Base-by-base conservation (phyloP, 2,329 filamentous ascomycete genomes). In the Erysiphe pulchra region DNA sequence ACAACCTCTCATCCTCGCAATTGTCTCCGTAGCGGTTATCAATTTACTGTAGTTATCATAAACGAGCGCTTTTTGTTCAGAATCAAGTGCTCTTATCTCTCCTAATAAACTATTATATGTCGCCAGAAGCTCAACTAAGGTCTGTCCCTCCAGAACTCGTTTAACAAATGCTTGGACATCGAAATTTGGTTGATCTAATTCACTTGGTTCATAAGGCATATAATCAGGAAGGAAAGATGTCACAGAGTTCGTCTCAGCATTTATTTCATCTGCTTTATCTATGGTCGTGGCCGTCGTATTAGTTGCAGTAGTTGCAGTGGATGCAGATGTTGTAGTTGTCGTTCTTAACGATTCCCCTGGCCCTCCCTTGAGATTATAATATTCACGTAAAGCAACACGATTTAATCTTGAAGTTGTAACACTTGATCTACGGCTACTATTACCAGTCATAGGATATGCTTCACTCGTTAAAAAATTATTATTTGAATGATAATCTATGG, bases 11-110 rank as follows among this genome's bases (percentile, higher is more conserved):
- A 90, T 86, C 66, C 82, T 84, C 44, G 81, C 73, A 56, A 98
- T 98, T 2, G 87, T 95, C 61, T 93, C 87, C 11, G 92, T 94
- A 1, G 90, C 90, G n/a, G 79, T 74, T 52, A 98, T 94, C 52
- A 98, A 64, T 63, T 95, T 95, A 53, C 80, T 90, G 61, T 95
- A 98, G 59, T 98, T 98, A 60, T 98, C 87, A 60, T 98, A 98
- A 4, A 98, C 90, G 50, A 98, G 64, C 1, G 87, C 86, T 63
- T 98, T 98, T 61, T 90, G 80, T 68, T 98, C 90, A 20, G 87
- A 87, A 56, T 95, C 90, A 16, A 98, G 68, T 2, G 83, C 86
- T 34, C 85, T 67, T 42, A 93, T 87, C 63, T 95, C 87, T 52
- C 75, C 71, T 52, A 87, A 62, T 10, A 87, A 67, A 18, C 73